Percentiles rank a stretch among this genome's conserved stretches.
Evolutionary conservation across 2,329 filamentous ascomycete species (phyloP).

Genomic region (Alternaria ventricosa): DNA sequence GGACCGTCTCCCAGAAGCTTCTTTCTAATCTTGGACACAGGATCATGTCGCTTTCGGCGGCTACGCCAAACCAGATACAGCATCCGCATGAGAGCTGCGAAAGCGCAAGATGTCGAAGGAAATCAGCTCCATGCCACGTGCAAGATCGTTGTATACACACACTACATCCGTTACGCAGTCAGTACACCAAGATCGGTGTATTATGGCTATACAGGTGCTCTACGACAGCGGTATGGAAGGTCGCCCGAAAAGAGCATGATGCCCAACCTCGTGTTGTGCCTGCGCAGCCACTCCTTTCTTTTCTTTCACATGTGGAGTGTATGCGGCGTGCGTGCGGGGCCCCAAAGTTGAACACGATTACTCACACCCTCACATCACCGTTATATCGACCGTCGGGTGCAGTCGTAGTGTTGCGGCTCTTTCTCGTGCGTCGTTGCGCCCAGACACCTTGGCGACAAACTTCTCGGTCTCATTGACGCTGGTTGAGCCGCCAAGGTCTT

Average conservation of each 20-base stretch:
- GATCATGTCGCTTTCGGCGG: background rate
- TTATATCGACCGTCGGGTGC: background rate
- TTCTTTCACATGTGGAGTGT: background rate
- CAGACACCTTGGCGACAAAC: background rate
- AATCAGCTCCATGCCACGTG: background rate
- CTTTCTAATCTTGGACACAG: background rate
- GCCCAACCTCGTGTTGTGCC: background rate
- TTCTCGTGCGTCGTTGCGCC: background rate
- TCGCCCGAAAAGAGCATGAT: background rate
- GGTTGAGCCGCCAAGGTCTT: background rate
- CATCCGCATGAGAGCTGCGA: background rate
- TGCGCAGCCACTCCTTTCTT: background rate
- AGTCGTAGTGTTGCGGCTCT: background rate
- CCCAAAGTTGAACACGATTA: background rate
- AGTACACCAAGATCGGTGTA: background rate
- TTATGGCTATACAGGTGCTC: background rate
- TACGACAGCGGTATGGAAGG: background rate
- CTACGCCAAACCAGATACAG: accelerated
- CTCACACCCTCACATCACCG: background rate
- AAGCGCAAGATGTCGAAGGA: background rate
- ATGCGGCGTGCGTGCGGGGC: background rate
- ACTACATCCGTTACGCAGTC: background rate
- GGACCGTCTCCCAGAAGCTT: background rate
- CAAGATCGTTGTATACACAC: no score
- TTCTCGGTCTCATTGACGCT: conserved; percentile 2